Percentiles rank a stretch among this genome's conserved stretches.
Evolutionary conservation across 352 stramenopile species (phyloP).

Genomic region (Plasmopara viticola): DNA sequence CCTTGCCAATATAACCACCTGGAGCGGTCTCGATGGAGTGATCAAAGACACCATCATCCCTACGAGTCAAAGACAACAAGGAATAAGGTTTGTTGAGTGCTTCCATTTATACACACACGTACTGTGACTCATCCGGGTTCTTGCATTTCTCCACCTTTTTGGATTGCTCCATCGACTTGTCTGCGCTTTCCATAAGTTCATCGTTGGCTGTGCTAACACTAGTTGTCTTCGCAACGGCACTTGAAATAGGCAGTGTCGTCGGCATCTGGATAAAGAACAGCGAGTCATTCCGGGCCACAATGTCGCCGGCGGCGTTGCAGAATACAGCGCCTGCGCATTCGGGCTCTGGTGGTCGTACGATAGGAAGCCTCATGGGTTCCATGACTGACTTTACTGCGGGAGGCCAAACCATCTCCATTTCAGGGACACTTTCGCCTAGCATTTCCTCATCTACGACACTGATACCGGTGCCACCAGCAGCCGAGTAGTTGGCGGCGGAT

Average conservation of each 20-base stretch:
- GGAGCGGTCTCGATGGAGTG: conserved; percentile 58
- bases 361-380: conserved; percentile 76
- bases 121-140: conserved; percentile 21
- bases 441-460: conserved; percentile 73
- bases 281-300: conserved; percentile 54
- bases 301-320: conserved; percentile 46
- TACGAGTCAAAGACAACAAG: conserved; percentile 12
- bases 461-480: conserved; percentile 75
- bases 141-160: conserved; percentile 13
- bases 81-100: conserved; percentile 3
- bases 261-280: conserved; percentile 81
- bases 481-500: conserved; percentile 33
- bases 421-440: conserved; percentile 38
- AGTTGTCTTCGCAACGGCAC: conserved; percentile 23
- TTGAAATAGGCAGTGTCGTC: conserved; percentile 71
- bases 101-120: conserved; percentile 4
- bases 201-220: conserved; percentile 23
- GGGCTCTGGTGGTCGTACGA: conserved; percentile 58
- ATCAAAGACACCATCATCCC: conserved; percentile 61
- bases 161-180: conserved; percentile 13
- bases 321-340: conserved; percentile 60
- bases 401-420: conserved; percentile 72
- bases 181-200: conserved; percentile 28
- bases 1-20: conserved; percentile 80
- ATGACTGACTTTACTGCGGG: conserved; percentile 71